Conservation (phyloP, 305 asterid genomes). For the Nicotiana rustica region DNA sequence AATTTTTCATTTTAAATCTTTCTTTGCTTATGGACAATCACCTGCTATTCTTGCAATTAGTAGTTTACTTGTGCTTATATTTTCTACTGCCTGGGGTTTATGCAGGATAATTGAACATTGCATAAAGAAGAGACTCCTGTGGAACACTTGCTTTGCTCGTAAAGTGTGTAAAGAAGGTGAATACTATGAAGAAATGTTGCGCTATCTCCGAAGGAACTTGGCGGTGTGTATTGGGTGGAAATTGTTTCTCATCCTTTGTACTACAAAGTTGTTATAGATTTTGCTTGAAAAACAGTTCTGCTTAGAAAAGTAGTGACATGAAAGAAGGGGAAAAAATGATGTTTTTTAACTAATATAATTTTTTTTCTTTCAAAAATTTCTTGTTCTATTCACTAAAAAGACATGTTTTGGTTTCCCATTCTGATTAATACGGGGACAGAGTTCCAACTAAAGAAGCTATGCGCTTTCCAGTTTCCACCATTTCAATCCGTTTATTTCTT, state of each 20-base stretch:
- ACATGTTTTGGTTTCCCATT: not conserved
- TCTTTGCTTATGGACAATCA: not conserved
- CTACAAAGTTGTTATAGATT: conserved; percentile 9
- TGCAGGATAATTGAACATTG: conserved; percentile 90
- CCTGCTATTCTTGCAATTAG: conserved; percentile 30
- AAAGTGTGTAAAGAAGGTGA: conserved; percentile 95
- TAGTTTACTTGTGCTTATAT: conserved; percentile 29
- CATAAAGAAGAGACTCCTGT: conserved; percentile 84
- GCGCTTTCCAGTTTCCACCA: not conserved
- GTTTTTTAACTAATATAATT: not conserved
- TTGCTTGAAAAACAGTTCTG: not conserved
- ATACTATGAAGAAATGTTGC: conserved; percentile 98
- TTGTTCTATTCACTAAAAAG: not conserved
- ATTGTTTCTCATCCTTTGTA: conserved; percentile 34
- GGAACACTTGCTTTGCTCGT: conserved; percentile 87
- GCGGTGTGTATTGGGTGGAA: conserved; percentile 67
- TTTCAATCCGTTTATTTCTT: conserved; percentile 14
- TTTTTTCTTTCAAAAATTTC: not conserved
- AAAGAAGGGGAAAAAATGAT: not conserved
- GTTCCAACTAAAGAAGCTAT: conserved; percentile 26
- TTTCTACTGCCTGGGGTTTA: conserved; percentile 31
- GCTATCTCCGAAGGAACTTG: conserved; percentile 85
- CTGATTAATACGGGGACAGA: conserved; percentile 19
- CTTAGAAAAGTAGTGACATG: conserved; percentile 5
- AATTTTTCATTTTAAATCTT: conserved; percentile 17